Percentiles rank a stretch among this genome's conserved stretches.
These are phyloP conservation scores for Neopestalotiopsis clavispora DNA, from an alignment of 2,329 filamentous ascomycete genomes.

Conservation along the genomic window DNA sequence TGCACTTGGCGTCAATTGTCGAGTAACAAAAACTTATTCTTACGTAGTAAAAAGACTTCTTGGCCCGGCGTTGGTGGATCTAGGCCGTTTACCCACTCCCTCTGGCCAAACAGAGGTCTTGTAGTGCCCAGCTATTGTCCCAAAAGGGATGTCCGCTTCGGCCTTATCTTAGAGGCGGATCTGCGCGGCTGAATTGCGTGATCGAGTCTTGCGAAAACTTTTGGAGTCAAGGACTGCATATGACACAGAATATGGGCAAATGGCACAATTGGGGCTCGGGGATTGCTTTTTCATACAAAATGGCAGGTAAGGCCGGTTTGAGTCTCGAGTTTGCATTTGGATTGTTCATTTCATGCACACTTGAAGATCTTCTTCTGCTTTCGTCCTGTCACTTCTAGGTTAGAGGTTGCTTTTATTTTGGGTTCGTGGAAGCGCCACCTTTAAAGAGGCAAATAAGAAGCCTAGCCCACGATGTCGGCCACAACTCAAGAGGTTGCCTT, in stretches of 20 bases:
- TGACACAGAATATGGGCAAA: neutral
- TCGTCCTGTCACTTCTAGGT: neutral
- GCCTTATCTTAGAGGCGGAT: constrained; percentile 1
- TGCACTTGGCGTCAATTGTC: neutral
- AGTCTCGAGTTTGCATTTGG: neutral
- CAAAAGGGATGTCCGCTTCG: constrained; percentile 8
- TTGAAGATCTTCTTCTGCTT: neutral
- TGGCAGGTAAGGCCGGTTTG: neutral
- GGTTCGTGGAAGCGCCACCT: neutral
- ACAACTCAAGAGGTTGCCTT: neutral
- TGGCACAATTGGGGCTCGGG: neutral
- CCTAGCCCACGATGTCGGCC: constrained; percentile 1
- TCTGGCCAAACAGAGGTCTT: constrained; percentile 8
- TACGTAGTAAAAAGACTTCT: neutral
- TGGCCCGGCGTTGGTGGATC: neutral
- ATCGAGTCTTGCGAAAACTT: constrained; percentile 10
- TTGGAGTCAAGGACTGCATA: neutral
- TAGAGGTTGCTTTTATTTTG: neutral
- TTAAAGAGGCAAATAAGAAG: neutral
- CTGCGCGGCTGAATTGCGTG: constrained; percentile 6
- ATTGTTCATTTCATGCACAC: neutral
- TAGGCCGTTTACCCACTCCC: neutral
- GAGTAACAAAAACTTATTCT: neutral
- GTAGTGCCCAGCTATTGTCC: neutral
- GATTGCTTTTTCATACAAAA: neutral